Conservation (phyloP, 2,329 filamentous ascomycete species). For the Achaetomium macrosporum region DNA sequence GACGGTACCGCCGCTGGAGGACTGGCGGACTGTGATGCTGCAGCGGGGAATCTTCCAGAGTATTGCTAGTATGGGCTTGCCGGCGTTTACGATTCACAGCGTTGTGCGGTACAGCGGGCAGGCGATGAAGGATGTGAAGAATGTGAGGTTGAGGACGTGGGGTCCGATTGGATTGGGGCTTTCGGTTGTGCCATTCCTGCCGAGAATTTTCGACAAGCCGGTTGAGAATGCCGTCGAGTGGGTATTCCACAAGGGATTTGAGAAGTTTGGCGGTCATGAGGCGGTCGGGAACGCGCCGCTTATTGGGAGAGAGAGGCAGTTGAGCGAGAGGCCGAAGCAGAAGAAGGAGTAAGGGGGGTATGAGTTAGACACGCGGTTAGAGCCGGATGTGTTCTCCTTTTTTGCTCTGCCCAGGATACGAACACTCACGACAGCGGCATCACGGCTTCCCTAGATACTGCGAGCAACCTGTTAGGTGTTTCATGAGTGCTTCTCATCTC, state of each 20-base stretch:
- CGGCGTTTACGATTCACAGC: constrained; percentile 88
- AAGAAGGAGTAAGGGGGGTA: constrained; percentile 44
- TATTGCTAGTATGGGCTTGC: constrained; percentile 87
- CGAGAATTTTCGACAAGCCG: constrained; percentile 81
- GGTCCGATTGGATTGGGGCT: constrained; percentile 81
- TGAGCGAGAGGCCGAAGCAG: constrained; percentile 35
- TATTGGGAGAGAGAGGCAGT: constrained; percentile 46
- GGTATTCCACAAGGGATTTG: constrained; percentile 78
- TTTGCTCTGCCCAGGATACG: background rate
- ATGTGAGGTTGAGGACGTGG: constrained; percentile 70
- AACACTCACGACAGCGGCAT: background rate
- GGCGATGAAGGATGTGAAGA: constrained; percentile 80
- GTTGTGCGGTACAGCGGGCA: constrained; percentile 84
- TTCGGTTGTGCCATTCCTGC: constrained; percentile 73
- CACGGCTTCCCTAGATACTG: no score
- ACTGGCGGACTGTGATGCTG: constrained; percentile 85
- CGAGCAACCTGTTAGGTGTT: no score
- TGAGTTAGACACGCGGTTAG: background rate
- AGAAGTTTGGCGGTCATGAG: constrained; percentile 58
- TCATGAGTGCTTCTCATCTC: no score
- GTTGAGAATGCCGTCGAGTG: constrained; percentile 90
- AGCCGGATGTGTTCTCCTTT: background rate
- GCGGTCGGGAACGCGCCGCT: constrained; percentile 51
- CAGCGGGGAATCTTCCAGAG: constrained; percentile 88
- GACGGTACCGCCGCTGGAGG: constrained; percentile 66